A percentile compares a stretch with the other conserved stretches of the same genome.
Conservation (phyloP, 2,329 filamentous ascomycete species). For the Penicillium sp. region DNA sequence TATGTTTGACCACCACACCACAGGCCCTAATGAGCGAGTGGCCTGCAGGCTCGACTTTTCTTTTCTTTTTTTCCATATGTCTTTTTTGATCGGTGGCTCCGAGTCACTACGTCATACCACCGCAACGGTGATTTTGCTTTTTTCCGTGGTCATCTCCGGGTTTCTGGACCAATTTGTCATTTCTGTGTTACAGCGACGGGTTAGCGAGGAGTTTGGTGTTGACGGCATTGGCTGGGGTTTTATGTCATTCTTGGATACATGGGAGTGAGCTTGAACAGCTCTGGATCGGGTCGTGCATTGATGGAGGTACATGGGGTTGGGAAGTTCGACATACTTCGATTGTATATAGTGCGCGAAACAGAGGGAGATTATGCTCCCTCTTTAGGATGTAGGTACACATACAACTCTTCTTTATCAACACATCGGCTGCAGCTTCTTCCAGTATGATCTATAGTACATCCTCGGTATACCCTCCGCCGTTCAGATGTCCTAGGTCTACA, state of each 20-base stretch:
- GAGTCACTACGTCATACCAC: background rate
- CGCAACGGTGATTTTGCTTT: background rate
- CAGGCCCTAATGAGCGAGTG: constrained; percentile 11
- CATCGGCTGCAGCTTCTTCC: background rate
- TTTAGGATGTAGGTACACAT: background rate
- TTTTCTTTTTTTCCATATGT: constrained; percentile 6
- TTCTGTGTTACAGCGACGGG: background rate
- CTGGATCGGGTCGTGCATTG: background rate
- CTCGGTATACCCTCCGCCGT: background rate
- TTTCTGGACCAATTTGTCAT: background rate
- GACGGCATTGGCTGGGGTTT: background rate
- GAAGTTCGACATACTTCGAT: background rate
- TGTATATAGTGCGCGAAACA: background rate
- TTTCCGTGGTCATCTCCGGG: background rate
- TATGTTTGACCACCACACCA: background rate
- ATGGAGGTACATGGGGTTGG: background rate
- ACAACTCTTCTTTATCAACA: background rate
- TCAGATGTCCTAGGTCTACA: background rate
- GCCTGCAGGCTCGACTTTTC: background rate
- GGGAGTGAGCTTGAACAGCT: background rate
- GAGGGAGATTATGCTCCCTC: background rate
- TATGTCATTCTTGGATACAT: background rate
- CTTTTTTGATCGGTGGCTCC: background rate
- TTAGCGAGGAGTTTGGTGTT: constrained; percentile 10
- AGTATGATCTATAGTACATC: background rate